Evolutionary conservation across 495 filamentous ascomycete species (phyloP), one percentile per base, ranked within the genome.

Genomic region (Penicillium psychrofluorescens): DNA sequence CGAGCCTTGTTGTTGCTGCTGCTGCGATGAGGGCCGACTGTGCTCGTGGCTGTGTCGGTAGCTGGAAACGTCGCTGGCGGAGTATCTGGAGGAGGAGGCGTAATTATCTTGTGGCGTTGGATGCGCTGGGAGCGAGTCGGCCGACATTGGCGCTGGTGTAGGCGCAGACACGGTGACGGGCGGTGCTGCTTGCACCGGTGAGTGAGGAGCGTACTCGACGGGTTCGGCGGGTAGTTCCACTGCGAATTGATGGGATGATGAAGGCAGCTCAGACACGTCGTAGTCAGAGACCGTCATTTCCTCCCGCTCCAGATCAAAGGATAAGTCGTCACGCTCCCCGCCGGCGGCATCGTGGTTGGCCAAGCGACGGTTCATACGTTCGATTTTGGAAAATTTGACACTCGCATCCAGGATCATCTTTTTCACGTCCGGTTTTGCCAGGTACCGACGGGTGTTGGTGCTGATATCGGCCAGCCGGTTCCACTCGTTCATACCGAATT

Each of bases 401-500:
- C 90, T 83, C 2, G 87, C 83, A 43, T 80, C 74, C 44, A 84
- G 64, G 37, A 85, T 88, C 71, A 86, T 86, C 47, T 65, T 73
- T 56, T 89, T 82, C 31, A 92, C 84, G 10, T 84, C 81, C 11
- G 73, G 68, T 49, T 81, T 81, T 6, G 68, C 64, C n/a, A 97
- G 76, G 58, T 97, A 98, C 43, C 79, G 79, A 35, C 85, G 77
- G 0, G 92, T 97, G 58, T 83, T 87, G 31, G 88, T 95, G 65
- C 84, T 90, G 63, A 98, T 96, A 35, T 97, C 91, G 29, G 85
- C 83, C 11, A 98, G 71, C 5, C 92, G 80, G 57, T 88, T 80
- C 91, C 92, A 98, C 44, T 97, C 92, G 59, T 97, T 97, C 88
- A 98, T 95, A 38, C 87, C 91, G 59, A 96, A 96, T 56, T 98